These are phyloP conservation scores for Colletotrichum theobromicola DNA, from an alignment of 2,329 filamentous ascomycete genomes.

Conservation along the genomic window DNA sequence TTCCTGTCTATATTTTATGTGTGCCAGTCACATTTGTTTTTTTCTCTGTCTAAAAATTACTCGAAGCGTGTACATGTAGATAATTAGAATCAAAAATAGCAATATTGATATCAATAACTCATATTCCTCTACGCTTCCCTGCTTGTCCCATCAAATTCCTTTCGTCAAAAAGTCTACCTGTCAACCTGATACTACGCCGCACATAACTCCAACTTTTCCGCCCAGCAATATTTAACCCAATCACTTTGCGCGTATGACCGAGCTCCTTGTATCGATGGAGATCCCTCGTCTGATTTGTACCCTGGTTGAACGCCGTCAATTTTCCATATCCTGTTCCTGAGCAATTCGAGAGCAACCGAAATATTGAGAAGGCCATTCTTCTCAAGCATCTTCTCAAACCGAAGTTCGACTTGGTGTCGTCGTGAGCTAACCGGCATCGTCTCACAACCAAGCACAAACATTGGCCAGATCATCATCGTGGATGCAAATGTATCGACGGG, in stretches of 20 bases:
- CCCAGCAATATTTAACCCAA: constrained; percentile 3
- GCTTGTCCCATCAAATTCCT: not conserved
- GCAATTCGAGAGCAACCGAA: not conserved
- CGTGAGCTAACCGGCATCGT: not conserved
- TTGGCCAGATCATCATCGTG: constrained; percentile 18
- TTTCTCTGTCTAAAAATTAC: not conserved
- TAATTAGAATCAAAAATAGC: not conserved
- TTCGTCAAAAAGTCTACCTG: not conserved
- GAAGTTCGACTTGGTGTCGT: not conserved
- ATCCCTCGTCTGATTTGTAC: accelerated
- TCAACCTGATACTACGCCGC: not conserved
- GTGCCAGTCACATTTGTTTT: constrained; percentile 9
- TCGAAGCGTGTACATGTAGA: not conserved
- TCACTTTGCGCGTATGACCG: not conserved
- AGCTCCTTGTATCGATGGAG: not conserved
- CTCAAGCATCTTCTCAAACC: not conserved
- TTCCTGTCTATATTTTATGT: not conserved
- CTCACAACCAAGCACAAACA: constrained; percentile 13
- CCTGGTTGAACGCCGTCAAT: not conserved
- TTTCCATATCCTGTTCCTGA: not conserved
- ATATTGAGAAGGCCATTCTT: constrained; percentile 7
- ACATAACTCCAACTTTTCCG: not conserved
- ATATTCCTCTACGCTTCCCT: not conserved
- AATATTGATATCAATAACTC: not conserved
- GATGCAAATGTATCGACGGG: not conserved